Base-by-base conservation (phyloP, 306 rosid species). In the Prunus mongolica region DNA sequence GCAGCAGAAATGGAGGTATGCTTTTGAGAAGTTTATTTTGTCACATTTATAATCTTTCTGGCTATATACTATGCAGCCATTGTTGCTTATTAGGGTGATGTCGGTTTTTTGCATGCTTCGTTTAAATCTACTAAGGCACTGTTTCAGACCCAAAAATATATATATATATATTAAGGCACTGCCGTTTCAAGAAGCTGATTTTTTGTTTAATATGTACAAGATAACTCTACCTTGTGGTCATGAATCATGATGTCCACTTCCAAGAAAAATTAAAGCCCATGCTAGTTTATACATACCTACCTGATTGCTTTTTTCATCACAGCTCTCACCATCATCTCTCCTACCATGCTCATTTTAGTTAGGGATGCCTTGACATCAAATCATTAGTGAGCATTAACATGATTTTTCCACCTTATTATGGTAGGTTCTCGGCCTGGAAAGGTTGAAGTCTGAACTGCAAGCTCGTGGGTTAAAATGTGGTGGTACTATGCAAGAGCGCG, bases 1-100 rank as follows among this genome's bases (percentile, higher is more conserved):
- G 97, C 94, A n/a, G 85, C 82, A 38, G 93, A 91, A 72, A 88
- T 96, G 81, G 97, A 96, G 99, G 99, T 96, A 85, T 80, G 82
- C n/a, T 57, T 58, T 41, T 24, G 12, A 55, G 76, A 47, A 30
- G n/a, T 66, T 19, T 55, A 5, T 19, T 44, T 65, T n/a, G 2
- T 27, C 67, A 38, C 38, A 3, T 64, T 12, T 12, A 16, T 22
- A 16, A 25, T 49, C 18, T 68, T 69, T 60, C 69, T 16, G 10
- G 4, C 25, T 0, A 24, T 45, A 2, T 28, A 5, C 19, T 12
- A 12, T 41, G 73, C 54, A 2, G 54, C 47, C 55, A 12, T 67
- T 58, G 11, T 41, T 38, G 8, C 44, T 38, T 38, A 38, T 38
- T 49, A 4, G 34, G 32, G 22, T 58, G 60, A 41, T 68, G 27